Conservation (phyloP, 805 yeast genomes). For the Candida tibetensis region DNA sequence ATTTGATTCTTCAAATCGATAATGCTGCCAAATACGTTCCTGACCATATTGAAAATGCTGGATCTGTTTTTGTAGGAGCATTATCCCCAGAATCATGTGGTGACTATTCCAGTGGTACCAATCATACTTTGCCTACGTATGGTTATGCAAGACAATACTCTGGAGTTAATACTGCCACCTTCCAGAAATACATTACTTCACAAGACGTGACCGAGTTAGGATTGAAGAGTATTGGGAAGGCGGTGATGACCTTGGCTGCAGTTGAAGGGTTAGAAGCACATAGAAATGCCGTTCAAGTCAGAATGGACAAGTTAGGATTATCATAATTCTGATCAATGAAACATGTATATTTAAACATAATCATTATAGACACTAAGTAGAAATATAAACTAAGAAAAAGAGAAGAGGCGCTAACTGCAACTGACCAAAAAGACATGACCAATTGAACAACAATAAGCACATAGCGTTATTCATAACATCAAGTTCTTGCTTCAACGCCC, state of each 20-base stretch:
- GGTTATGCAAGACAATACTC: conserved; percentile 97
- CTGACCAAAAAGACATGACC: not conserved
- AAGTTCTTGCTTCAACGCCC: not conserved
- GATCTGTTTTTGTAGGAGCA: conserved; percentile 94
- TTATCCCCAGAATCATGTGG: conserved; percentile 98
- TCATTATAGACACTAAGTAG: too few relatives aligned
- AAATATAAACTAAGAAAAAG: not conserved
- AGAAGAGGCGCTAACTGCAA: too few relatives aligned
- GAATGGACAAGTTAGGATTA: conserved; percentile 80
- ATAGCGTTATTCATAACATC: too few relatives aligned
- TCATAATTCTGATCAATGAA: not conserved
- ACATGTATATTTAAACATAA: too few relatives aligned
- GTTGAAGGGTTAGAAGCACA: conserved; percentile 98
- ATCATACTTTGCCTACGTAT: conserved; percentile 97
- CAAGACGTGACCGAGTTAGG: conserved; percentile 90
- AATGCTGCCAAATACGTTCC: conserved; percentile 72
- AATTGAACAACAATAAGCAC: not conserved
- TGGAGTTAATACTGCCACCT: conserved; percentile 95
- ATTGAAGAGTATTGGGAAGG: conserved; percentile 83
- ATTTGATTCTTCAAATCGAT: conserved; percentile 85
- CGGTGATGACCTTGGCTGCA: conserved; percentile 92
- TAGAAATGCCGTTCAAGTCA: conserved; percentile 91
- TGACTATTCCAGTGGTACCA: conserved; percentile 96
- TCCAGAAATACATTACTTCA: conserved; percentile 91
- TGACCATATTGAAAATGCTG: conserved; percentile 81